These are phyloP conservation scores for Monosporascus sp. DNA, from an alignment of 2,329 filamentous ascomycete species.

Conservation along the genomic window DNA sequence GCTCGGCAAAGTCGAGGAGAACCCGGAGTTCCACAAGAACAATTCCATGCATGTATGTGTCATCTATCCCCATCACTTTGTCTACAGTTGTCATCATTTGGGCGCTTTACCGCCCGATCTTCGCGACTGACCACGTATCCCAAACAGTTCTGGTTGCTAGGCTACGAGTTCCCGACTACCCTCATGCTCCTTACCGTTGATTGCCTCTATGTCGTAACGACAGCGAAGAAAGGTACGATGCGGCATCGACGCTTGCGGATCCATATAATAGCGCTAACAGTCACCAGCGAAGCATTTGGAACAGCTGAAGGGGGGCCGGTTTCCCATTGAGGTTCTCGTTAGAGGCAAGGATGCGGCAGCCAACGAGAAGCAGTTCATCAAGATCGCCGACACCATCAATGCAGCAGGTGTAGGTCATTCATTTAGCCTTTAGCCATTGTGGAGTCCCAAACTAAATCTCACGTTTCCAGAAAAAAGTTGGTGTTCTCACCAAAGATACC, in stretches of 20 bases:
- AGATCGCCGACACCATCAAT: slow-evolving; percentile 82
- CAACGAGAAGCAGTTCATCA: slow-evolving; percentile 85
- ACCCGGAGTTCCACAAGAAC: slow-evolving; percentile 85
- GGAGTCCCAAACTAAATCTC: slow-evolving; percentile 7
- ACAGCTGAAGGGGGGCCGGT: slow-evolving; percentile 84
- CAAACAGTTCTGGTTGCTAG: slow-evolving; percentile 87
- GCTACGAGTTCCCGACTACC: slow-evolving; percentile 97
- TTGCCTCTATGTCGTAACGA: slow-evolving; percentile 86
- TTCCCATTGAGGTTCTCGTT: slow-evolving; percentile 86
- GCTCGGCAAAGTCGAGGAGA: slow-evolving; percentile 93
- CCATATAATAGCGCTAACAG: slow-evolving; percentile 27
- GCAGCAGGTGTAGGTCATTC: slow-evolving; percentile 65
- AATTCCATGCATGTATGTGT: slow-evolving; percentile 85
- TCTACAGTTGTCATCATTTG: neutral
- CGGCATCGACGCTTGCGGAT: neutral
- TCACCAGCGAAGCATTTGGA: slow-evolving; percentile 81
- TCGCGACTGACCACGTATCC: slow-evolving; percentile 17
- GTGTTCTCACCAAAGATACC: slow-evolving; percentile 76
- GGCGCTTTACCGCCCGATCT: slow-evolving; percentile 6
- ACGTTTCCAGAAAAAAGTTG: slow-evolving; percentile 71
- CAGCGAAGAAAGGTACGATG: slow-evolving; percentile 82
- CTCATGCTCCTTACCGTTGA: slow-evolving; percentile 89
- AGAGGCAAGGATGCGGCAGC: slow-evolving; percentile 86
- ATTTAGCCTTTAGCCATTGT: neutral
- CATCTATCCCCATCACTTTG: neutral